Percentiles rank a stretch among this genome's conserved stretches.
These are phyloP conservation scores for Euphorbia peplus DNA, from an alignment of 345 rosid genomes.

Conservation along the genomic window DNA sequence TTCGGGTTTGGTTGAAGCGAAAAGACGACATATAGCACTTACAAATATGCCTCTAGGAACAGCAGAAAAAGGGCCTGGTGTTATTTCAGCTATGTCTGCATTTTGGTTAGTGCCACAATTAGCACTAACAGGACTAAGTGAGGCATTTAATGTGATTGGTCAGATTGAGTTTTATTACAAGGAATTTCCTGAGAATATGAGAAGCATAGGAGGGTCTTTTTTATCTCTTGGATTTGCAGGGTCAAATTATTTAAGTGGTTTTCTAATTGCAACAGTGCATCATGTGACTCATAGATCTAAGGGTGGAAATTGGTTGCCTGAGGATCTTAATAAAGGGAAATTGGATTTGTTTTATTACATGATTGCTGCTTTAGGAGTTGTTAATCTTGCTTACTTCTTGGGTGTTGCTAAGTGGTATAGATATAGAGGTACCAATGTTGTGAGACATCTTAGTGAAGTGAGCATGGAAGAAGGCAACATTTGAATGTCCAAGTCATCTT, in stretches of 20 bases:
- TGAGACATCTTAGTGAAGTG: not conserved
- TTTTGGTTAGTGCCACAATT: conserved; percentile 26
- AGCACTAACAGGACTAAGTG: conserved; percentile 17
- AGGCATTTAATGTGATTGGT: conserved; percentile 16
- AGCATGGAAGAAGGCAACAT: not conserved
- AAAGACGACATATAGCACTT: conserved; percentile 9
- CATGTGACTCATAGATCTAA: not conserved
- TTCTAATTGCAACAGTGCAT: conserved; percentile 17
- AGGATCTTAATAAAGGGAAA: conserved; percentile 26
- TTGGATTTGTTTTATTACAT: conserved; percentile 24
- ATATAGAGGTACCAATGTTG: conserved; percentile 19
- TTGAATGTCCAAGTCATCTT: too few species aligned
- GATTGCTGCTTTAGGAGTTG: conserved; percentile 14
- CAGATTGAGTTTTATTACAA: conserved; percentile 28
- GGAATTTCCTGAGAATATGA: conserved; percentile 32
- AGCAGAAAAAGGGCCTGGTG: conserved; percentile 1
- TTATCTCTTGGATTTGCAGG: conserved; percentile 10
- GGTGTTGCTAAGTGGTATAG: conserved; percentile 13
- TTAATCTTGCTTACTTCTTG: conserved; percentile 23
- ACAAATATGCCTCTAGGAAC: conserved; percentile 18
- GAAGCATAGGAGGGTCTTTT: conserved; percentile 18
- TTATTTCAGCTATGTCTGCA: conserved; percentile 17
- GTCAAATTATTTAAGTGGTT: conserved; percentile 4
- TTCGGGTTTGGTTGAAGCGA: conserved; percentile 17
- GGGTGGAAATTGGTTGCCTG: conserved; percentile 24